A percentile compares a stretch with the other conserved stretches of the same genome.
Evolutionary conservation across 441 rosid species (phyloP).

Genomic region (Eutrema salsugineum): DNA sequence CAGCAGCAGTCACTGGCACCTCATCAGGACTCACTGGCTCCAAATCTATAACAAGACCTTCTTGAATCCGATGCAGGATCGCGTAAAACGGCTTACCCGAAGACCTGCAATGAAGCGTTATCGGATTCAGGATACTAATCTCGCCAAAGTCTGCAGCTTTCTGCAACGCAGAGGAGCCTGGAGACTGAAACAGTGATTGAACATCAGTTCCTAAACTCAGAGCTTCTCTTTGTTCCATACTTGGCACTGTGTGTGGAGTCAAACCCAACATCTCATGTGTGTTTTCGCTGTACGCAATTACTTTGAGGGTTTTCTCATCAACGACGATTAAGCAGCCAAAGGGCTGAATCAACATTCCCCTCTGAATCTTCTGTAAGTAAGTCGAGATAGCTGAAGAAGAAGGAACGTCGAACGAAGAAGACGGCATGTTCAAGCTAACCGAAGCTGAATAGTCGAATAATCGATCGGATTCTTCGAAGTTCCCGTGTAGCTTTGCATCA

Average conservation of each 20-base stretch:
- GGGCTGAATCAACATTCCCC: conserved; percentile 71
- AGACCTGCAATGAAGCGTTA: conserved; percentile 58
- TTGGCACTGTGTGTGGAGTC: conserved; percentile 74
- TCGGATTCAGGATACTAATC: conserved; percentile 69
- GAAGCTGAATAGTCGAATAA: conserved; percentile 70
- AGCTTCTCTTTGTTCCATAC: conserved; percentile 63
- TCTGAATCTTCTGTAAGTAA: conserved; percentile 77
- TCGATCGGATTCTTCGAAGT: conserved; percentile 59
- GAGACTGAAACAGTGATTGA: conserved; percentile 50
- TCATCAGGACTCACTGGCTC: conserved; percentile 83
- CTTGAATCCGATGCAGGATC: conserved; percentile 72
- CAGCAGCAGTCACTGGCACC: conserved; percentile 78
- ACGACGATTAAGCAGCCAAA: conserved; percentile 80
- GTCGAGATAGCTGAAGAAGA: conserved; percentile 61
- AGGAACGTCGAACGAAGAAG: conserved; percentile 54
- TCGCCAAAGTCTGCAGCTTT: conserved; percentile 66
- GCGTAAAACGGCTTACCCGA: conserved; percentile 83
- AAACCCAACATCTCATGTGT: conserved; percentile 74
- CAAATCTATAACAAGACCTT: conserved; percentile 71
- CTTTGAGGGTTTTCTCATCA: conserved; percentile 53
- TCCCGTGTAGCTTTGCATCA: conserved; percentile 66
- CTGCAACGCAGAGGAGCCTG: conserved; percentile 63
- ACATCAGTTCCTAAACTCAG: conserved; percentile 63
- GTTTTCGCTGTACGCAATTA: conserved; percentile 74
- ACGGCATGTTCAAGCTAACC: conserved; percentile 46